Evolutionary conservation across 805 yeast species (phyloP).

Genomic region (Maudiozyma barnettii): DNA sequence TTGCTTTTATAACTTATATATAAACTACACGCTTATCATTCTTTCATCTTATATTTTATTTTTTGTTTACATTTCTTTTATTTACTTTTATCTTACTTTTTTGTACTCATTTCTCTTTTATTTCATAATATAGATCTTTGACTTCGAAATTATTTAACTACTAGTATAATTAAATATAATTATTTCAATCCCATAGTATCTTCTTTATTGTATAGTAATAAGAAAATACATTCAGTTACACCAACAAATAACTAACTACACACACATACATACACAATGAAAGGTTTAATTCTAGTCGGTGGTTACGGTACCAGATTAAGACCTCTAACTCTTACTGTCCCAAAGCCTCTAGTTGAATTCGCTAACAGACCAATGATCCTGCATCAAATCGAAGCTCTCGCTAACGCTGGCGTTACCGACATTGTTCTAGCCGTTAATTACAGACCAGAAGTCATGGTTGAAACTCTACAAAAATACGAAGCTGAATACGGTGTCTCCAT

Average conservation of each 20-base stretch:
- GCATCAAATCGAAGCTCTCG: conserved; percentile 97
- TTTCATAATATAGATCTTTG: neutral
- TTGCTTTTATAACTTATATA: no score
- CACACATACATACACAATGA: conserved; percentile 49
- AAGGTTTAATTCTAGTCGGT: conserved; percentile 96
- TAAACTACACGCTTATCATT: no score
- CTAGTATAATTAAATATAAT: neutral
- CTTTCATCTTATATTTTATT: no score
- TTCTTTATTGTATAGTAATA: conserved; percentile 10
- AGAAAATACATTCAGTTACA: neutral
- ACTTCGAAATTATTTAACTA: neutral
- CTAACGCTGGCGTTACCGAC: conserved; percentile 97
- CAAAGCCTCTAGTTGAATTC: conserved; percentile 95
- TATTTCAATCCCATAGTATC: neutral
- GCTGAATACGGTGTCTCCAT: conserved; percentile 87
- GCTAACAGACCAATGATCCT: conserved; percentile 99
- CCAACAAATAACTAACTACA: neutral
- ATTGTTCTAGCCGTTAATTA: conserved; percentile 97
- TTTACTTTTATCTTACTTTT: neutral
- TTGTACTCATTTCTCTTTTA: neutral
- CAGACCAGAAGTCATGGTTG: conserved; percentile 98
- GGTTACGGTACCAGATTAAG: conserved; percentile 99
- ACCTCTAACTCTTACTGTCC: conserved; percentile 90
- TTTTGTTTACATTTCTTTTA: neutral
- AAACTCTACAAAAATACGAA: conserved; percentile 89